Percentiles rank a stretch among this genome's conserved stretches.
Conservation (phyloP, 768 basidiomycete genomes). For the Hysterangium stoloniferum region DNA sequence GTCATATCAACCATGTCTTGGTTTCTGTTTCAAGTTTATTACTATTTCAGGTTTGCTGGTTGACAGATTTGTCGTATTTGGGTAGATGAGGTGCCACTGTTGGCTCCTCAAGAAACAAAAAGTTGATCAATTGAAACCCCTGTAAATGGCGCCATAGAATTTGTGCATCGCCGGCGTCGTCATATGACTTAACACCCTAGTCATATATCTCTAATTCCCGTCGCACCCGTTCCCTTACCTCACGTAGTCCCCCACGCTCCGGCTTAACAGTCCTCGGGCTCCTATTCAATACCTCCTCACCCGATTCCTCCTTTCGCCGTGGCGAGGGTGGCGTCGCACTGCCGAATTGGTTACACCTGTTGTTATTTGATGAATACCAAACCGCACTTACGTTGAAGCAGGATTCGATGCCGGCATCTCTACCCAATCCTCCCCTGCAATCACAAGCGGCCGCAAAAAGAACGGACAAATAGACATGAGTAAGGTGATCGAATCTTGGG, state of each 20-base stretch:
- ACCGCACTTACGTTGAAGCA: constrained; percentile 1
- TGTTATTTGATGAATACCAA: constrained; percentile 13
- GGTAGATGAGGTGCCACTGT: no score
- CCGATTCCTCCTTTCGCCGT: constrained; percentile 48
- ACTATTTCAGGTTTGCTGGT: no score
- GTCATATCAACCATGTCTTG: no score
- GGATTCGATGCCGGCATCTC: constrained; percentile 35
- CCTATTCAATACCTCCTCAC: constrained; percentile 50
- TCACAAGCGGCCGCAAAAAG: constrained; percentile 59
- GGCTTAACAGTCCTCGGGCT: constrained; percentile 68
- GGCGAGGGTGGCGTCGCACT: constrained; percentile 6
- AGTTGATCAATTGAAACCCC: no score
- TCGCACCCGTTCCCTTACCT: constrained; percentile 77
- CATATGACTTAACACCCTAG: no score
- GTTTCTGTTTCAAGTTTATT: no score
- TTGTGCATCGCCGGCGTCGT: no score
- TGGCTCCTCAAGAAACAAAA: no score
- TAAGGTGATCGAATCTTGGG: constrained; percentile 63
- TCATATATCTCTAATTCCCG: constrained; percentile 51
- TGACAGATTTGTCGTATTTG: no score
- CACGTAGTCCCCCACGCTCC: constrained; percentile 65
- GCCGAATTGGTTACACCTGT: background rate
- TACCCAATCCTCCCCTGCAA: constrained; percentile 49
- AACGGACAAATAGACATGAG: constrained; percentile 69
- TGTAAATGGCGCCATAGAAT: no score